These are phyloP conservation scores for Alectoria sarmentosa DNA, from an alignment of 495 filamentous ascomycete genomes.

Conservation along the genomic window DNA sequence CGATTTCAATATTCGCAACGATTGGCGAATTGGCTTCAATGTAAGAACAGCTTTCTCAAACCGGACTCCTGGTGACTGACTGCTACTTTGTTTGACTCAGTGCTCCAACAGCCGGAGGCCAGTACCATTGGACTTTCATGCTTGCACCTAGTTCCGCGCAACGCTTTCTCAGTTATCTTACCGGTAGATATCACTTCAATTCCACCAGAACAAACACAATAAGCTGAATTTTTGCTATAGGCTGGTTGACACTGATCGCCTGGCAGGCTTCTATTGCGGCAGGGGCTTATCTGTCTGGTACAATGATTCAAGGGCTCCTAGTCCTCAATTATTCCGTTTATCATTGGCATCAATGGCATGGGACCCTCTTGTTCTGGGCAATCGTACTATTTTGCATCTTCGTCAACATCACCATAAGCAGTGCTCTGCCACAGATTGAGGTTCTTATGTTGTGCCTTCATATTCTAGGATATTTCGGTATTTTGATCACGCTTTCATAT, in stretches of 20 bases:
- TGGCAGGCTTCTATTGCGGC: constrained; percentile 23
- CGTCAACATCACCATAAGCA: constrained; percentile 37
- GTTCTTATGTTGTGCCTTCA: constrained; percentile 40
- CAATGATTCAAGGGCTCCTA: constrained; percentile 37
- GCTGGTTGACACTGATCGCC: constrained; percentile 39
- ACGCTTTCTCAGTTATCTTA: constrained; percentile 41
- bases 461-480: constrained; percentile 43
- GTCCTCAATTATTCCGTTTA: constrained; percentile 32
- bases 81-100: too few species aligned
- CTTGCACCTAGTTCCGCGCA: constrained; percentile 34
- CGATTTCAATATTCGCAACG: constrained; percentile 19
- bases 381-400: constrained; percentile 31
- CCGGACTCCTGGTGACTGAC: constrained; percentile 15
- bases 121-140: constrained; percentile 25
- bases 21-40: background rate
- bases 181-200: constrained; percentile 25
- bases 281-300: constrained; percentile 31
- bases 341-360: constrained; percentile 34
- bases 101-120: constrained; percentile 41
- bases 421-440: constrained; percentile 37
- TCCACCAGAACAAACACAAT: too few species aligned
- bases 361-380: constrained; percentile 38
- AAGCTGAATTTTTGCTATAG: constrained; percentile 34
- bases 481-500: constrained; percentile 43
- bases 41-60: background rate